Evolutionary conservation across 2,329 filamentous ascomycete species (phyloP), one percentile per base, ranked within the genome.

Genomic region (Pseudogymnoascus sp.): DNA sequence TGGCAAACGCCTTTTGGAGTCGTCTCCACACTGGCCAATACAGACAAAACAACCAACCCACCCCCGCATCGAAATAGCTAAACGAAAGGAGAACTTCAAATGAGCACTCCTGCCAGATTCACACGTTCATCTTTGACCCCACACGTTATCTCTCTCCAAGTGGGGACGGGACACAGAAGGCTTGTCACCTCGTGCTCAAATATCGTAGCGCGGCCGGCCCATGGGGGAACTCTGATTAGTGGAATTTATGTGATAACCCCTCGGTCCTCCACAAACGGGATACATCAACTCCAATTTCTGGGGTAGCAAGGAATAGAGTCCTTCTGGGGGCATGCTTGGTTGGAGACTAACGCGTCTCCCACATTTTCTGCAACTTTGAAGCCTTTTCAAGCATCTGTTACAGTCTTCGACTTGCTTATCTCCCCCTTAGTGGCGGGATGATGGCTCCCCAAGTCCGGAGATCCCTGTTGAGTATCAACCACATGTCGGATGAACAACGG

Each of bases 151-250:
- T 56, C 47, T 56, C 47, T 33, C 47, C 26, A 56, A 56, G 47
- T 56, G 47, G 47, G 14, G 47, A 56, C 31, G 47, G 1, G 26
- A 33, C 47, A 33, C 13, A 19, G 29, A 33, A 56, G 47, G 26
- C 47, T 33, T 33, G 47, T 56, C 26, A 33, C 47, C 47, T 26
- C 47, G 47, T 56, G 47, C n/a, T 33, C 47, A 56, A 33, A 56
- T 56, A 56, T 33, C 19, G 31, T 56, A 33, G 47, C 47, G 47
- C 6, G 8, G 47, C 47, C 47, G 47, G 47, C 47, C 13, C 14
- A 56, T 56, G 47, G 47, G 5, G 47, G 33, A 56, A 56, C 47
- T 56, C 47, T 56, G 26, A 56, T 33, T 56, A 56, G 47, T 56
- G 47, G 47, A 56, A 56, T 56, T 31, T 56, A 56, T 56, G 26